Base-by-base conservation (phyloP, 2,329 filamentous ascomycete species). In the Fonsecaea monophora region DNA sequence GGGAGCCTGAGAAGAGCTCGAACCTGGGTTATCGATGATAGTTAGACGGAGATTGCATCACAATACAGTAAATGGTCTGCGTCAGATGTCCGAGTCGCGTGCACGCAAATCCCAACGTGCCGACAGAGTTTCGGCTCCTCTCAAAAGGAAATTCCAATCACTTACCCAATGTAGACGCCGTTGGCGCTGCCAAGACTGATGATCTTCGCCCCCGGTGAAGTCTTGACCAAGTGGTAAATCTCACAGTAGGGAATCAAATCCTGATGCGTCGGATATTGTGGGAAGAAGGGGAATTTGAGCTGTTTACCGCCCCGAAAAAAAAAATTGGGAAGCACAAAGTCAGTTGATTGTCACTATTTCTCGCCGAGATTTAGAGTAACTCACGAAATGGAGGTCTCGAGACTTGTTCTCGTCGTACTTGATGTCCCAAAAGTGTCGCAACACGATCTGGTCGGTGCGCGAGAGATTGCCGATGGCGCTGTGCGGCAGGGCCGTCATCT, bases 151-250 rank as follows among this genome's bases (percentile, higher is more conserved):
- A 9, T 7, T 42, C n/a, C 6, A 55, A 34, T n/a, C 21, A 73
- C 71, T 69, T 62, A 73, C 71, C 71, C 71, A 42, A 73, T 73
- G 63, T 71, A 73, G 35, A 70, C 68, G 45, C 71, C 71, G 50
- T 67, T 68, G 21, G 68, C 63, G 56, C 66, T 73, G 48, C 71
- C 71, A 42, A 73, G 58, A 42, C 68, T 69, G 42, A 72, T 65
- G 53, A 73, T 72, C 53, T 67, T 70, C n/a, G 71, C 70, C 12
- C 71, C 71, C 6, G 70, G 70, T 12, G 68, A 69, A 35, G 69
- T 73, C 65, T 73, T 73, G 53, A 73, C 69, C 45, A 73, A 48
- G 57, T 70, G 66, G 61, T 73, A 73, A 59, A 73, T 71, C 50
- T 73, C 71, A 56, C 71, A 73, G 37, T 68, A 73, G 9, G 71